Conservation (phyloP, 73 alveolate genomes). For the Paraurostyla sp. region DNA sequence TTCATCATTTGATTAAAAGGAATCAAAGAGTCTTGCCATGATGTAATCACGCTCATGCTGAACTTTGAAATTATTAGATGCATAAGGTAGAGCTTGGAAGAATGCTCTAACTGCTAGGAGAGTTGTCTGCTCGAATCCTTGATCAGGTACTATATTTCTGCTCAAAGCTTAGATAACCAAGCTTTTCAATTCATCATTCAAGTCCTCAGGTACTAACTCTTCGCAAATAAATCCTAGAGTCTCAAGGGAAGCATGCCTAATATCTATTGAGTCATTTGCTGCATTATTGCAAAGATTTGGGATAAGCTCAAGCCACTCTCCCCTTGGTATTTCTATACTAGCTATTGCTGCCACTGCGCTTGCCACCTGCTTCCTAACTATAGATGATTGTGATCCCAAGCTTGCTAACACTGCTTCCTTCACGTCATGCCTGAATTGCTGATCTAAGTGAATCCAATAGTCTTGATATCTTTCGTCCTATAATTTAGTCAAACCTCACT, state of each 20-base stretch:
- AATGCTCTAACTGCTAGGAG: constrained; percentile 72
- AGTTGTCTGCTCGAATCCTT: constrained; percentile 47
- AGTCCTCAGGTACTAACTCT: constrained; percentile 59
- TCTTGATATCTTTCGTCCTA: constrained; percentile 63
- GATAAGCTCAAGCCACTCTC: constrained; percentile 78
- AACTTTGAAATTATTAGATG: constrained; percentile 61
- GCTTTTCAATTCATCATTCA: constrained; percentile 38
- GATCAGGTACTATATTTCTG: constrained; percentile 3
- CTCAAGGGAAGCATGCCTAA: constrained; percentile 65
- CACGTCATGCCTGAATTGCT: constrained; percentile 6
- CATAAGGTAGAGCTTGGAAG: constrained; percentile 68
- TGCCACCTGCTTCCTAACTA: constrained; percentile 40
- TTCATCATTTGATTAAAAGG: constrained; percentile 21
- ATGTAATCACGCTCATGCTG: constrained; percentile 69
- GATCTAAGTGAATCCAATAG: constrained; percentile 46
- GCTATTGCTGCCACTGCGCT: constrained; percentile 74
- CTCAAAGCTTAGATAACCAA: constrained; percentile 59
- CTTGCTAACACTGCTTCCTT: constrained; percentile 41
- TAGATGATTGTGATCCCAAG: neutral
- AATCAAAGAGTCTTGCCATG: constrained; percentile 56
- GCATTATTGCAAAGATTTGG: constrained; percentile 70
- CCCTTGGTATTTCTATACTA: constrained; percentile 69
- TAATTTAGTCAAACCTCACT: neutral
- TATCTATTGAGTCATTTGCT: constrained; percentile 27
- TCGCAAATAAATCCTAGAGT: constrained; percentile 84